Evolutionary conservation across 192 early-diverging fungal species (phyloP).

Genomic region (Backusella luteola): DNA sequence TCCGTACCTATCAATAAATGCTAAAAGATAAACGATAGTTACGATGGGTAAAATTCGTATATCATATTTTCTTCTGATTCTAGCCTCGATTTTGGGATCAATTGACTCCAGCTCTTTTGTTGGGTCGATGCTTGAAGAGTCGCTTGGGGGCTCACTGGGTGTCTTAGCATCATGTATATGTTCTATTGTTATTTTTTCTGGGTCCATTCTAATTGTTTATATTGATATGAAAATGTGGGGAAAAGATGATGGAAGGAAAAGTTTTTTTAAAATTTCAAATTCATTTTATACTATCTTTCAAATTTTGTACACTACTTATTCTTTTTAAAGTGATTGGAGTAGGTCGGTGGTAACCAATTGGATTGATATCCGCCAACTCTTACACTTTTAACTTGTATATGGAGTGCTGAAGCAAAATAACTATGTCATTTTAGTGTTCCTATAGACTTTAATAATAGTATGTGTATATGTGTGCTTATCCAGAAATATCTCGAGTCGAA

Average conservation of each 20-base stretch:
- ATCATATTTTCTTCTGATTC: constrained; percentile 20
- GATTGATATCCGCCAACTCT: neutral
- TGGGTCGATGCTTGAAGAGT: neutral
- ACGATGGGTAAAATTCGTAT: constrained; percentile 5
- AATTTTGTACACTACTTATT: neutral
- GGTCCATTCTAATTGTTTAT: neutral
- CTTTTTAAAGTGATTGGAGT: neutral
- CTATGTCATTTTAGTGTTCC: neutral
- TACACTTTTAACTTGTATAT: neutral
- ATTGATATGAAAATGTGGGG: neutral
- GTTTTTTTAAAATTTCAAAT: neutral
- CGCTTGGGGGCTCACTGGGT: neutral
- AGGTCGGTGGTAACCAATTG: neutral
- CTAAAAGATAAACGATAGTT: constrained; percentile 6
- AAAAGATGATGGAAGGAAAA: neutral
- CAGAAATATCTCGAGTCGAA: neutral
- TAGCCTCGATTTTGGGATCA: constrained; percentile 4
- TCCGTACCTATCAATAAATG: constrained; percentile 15
- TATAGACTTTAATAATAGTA: neutral
- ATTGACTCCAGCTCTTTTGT: neutral
- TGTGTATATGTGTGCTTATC: neutral
- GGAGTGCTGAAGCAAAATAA: neutral
- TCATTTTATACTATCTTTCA: neutral
- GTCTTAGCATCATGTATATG: neutral
- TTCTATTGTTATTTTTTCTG: neutral